Evolutionary conservation across 768 basidiomycete species (phyloP), one percentile per base, ranked within the genome.

Genomic region (Lentinula guzmanii): DNA sequence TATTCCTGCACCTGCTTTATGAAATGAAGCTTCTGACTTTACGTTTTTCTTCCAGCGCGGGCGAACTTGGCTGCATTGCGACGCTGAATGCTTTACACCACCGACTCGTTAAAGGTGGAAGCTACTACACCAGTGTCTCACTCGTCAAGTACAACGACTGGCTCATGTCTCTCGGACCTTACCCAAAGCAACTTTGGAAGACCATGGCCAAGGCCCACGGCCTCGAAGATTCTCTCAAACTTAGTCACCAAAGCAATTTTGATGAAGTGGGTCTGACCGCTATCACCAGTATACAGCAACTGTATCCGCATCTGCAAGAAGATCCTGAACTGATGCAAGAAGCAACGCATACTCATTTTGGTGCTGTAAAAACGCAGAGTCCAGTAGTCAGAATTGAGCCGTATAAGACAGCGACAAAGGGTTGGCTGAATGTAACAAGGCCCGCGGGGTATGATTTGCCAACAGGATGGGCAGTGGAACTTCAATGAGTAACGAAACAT

Each of bases 141-240:
- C 58, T 58, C 58, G 58, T 58, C 18, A 58, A 58, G 33, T 58
- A 48, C 24, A 58, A 58, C 15, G 58, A 58, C 33, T 58, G 58
- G 58, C 58, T 58, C 15, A 33, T 58, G 33, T 48, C 45, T n/a
- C 45, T 46, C 43, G 58, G 58, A 31, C 10, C 43, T 11, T 58
- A 58, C 48, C 43, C 58, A 21, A 33, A 33, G n/a, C 24, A 37
- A 24, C 45, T 58, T 35, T 58, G 58, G 58, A 48, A 35, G 13
- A 34, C 45, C 31, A 58, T 58, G 33, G 31, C 46, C 58, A 39
- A 13, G 13, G 58, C 58, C 6, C 58, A 58, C 33, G 58, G 48
- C 1, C 43, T 53, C 0, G 52, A 51, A 1, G 33, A 50, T 24
- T 33, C 31, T 33, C 41, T 10, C n/a, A 35, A 58, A 16, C 45